Base-by-base conservation (phyloP, 495 filamentous ascomycete genomes). In the Alectoria sarmentosa region DNA sequence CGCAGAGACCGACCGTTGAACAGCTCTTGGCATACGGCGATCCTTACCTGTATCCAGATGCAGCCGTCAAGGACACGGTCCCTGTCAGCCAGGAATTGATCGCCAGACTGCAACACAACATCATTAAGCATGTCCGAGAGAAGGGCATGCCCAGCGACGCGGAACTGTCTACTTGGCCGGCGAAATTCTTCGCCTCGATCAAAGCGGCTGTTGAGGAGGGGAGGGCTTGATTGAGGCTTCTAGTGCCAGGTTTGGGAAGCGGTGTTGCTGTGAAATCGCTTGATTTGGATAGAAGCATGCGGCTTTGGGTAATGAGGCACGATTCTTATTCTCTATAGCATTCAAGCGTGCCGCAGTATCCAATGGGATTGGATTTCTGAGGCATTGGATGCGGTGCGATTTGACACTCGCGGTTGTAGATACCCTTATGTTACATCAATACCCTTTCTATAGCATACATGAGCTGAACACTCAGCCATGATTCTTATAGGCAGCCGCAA, bases 21-120 rank as follows among this genome's bases (percentile, higher is more conserved):
- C 82, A 93, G 66, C 80, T 98, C 65, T 79, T 98, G 5, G 74
- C 80, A 26, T 80, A 84, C 1, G 77, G 78, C 6, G 92, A 98
- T 66, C 83, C 86, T 2, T 98, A 96, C 73, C 71, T 98, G 59
- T 87, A 94, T 69, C 94, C 94, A 0, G 86, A 90, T 64, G 75
- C 77, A 1, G 77, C 80, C 23, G 75, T 80, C 6, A 84, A 86
- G n/a, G 82, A 80, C 42, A 82, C 85, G 17, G 79, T 96, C 7
- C 83, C 86, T 15, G 85, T 96, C 56, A 87, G 83, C 0, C 83
- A 92, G 75, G 89, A 91, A 62, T 78, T 95, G 67, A 80, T 96
- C 9, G 82, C 81, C 17, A 78, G 89, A 58, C 89, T 96, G 58
- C 80, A 96, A 65, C 78, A 83, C 64, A 90, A 88, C 62, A 90